These are phyloP conservation scores for Ramalina intermedia DNA, from an alignment of 495 filamentous ascomycete species.

Conservation along the genomic window DNA sequence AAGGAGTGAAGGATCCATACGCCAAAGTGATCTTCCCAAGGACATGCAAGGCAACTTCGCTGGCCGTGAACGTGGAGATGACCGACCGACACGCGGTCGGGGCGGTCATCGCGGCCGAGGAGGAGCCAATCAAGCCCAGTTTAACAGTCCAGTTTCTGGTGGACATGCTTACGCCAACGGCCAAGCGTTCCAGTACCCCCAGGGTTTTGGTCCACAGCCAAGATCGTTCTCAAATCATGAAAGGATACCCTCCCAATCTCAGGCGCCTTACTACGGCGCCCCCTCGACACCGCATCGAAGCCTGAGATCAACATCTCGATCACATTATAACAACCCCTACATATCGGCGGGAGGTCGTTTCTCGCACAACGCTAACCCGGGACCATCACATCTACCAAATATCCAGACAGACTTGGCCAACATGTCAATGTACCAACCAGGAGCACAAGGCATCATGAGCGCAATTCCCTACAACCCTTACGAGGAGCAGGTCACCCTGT, in stretches of 20 bases:
- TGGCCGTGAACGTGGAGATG: conserved; percentile 31
- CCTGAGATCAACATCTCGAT: conserved; percentile 30
- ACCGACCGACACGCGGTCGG: conserved; percentile 37
- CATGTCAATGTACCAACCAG: conserved; percentile 35
- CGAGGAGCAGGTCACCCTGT: conserved; percentile 39
- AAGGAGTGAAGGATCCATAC: conserved; percentile 12
- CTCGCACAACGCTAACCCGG: conserved; percentile 18
- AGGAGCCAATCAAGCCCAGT: conserved; percentile 26
- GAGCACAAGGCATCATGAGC: conserved; percentile 43
- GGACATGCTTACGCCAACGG: conserved; percentile 28
- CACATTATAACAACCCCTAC: conserved; percentile 35
- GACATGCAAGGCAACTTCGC: conserved; percentile 14
- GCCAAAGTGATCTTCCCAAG: conserved; percentile 11
- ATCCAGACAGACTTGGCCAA: conserved; percentile 21
- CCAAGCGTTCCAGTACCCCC: conserved; percentile 27
- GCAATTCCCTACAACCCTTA: conserved; percentile 49
- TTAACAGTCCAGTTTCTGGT: conserved; percentile 22
- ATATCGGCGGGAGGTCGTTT: conserved; percentile 17
- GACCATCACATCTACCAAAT: conserved; percentile 13
- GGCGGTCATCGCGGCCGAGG: conserved; percentile 41
- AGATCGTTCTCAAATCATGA: conserved; percentile 14
- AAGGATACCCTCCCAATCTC: conserved; percentile 14
- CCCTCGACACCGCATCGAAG: conserved; percentile 12
- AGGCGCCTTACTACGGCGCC: conserved; percentile 4
- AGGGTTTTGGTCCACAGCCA: conserved; percentile 17